Conservation (phyloP, 805 yeast species). For the Wickerhamiella alocasiicola region DNA sequence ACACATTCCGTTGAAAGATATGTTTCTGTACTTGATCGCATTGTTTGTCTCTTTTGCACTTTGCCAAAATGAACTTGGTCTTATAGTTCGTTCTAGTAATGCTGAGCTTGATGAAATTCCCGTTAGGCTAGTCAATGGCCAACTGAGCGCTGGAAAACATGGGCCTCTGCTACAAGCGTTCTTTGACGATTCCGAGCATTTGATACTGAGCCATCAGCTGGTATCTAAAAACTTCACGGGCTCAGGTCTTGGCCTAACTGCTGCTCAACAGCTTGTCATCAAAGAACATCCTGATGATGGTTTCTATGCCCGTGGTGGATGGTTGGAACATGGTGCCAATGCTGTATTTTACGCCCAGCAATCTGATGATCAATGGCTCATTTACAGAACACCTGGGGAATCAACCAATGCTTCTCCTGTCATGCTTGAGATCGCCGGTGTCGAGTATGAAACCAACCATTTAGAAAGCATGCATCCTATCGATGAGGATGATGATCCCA, state of each 20-base stretch:
- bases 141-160: conserved; percentile 12
- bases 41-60: too few species aligned
- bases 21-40: too few species aligned
- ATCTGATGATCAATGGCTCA: conserved; percentile 9
- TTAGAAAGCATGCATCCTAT: too few species aligned
- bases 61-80: conserved; percentile 16
- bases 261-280: conserved; percentile 13
- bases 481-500: too few species aligned
- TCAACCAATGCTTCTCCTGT: conserved; percentile 11
- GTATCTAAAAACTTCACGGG: conserved; percentile 16
- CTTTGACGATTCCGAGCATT: conserved; percentile 10
- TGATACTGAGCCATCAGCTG: conserved; percentile 16
- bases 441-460: conserved; percentile 10
- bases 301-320: conserved; percentile 14
- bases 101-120: conserved; percentile 14
- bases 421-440: conserved; percentile 15
- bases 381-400: conserved; percentile 11
- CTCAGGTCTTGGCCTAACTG: conserved; percentile 15
- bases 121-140: conserved; percentile 16
- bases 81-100: conserved; percentile 11
- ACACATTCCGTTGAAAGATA: too few species aligned
- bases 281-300: conserved; percentile 8
- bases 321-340: conserved; percentile 14
- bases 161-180: conserved; percentile 18
- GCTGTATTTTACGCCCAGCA: conserved; percentile 13